Percentiles rank a stretch among this genome's conserved stretches.
Evolutionary conservation across 352 stramenopile genomes (phyloP).

Genomic region (Halophytophthora polymorphica): DNA sequence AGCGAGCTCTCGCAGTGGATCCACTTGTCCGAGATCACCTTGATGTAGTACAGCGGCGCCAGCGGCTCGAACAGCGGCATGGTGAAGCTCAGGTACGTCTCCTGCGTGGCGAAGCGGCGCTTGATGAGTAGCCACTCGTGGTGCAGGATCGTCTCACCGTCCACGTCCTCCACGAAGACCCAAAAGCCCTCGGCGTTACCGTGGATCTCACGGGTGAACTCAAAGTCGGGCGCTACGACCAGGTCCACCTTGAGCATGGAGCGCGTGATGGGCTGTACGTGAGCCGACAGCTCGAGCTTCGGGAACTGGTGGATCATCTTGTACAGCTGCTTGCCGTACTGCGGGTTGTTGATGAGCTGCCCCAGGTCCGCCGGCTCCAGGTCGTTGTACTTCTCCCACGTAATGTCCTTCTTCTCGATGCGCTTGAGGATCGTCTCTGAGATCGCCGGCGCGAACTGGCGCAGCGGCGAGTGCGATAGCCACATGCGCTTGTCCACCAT

Average conservation of each 20-base stretch:
- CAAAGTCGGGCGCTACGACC: conserved; percentile 95
- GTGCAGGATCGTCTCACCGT: conserved; percentile 98
- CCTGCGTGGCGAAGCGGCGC: conserved; percentile 70
- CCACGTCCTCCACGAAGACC: conserved; percentile 98
- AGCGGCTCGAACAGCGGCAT: conserved; percentile 98
- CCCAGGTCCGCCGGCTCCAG: conserved; percentile 97
- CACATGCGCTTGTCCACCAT: conserved; percentile 99
- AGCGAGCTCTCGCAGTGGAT: conserved; percentile 95
- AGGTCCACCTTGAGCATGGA: conserved; percentile 96
- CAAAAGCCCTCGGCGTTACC: conserved; percentile 97
- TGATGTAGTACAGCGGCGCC: conserved; percentile 98
- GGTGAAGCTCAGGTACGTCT: conserved; percentile 91
- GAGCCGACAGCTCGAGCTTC: conserved; percentile 93
- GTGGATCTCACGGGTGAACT: conserved; percentile 96
- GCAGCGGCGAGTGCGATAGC: conserved; percentile 96
- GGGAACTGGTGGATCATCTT: conserved; percentile 99
- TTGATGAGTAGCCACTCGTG: conserved; percentile 97
- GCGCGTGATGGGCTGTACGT: conserved; percentile 98
- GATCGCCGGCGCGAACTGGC: conserved; percentile 93
- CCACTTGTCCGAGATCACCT: conserved; percentile 98
- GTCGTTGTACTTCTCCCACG: conserved; percentile 98
- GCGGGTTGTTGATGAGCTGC: conserved; percentile 95
- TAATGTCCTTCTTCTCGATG: conserved; percentile 98
- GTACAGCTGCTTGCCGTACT: conserved; percentile 98
- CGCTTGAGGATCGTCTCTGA: conserved; percentile 96